A percentile compares a stretch with the other conserved stretches of the same genome.
Evolutionary conservation across 768 basidiomycete species (phyloP).

Genomic region (Suillus subaureus): DNA sequence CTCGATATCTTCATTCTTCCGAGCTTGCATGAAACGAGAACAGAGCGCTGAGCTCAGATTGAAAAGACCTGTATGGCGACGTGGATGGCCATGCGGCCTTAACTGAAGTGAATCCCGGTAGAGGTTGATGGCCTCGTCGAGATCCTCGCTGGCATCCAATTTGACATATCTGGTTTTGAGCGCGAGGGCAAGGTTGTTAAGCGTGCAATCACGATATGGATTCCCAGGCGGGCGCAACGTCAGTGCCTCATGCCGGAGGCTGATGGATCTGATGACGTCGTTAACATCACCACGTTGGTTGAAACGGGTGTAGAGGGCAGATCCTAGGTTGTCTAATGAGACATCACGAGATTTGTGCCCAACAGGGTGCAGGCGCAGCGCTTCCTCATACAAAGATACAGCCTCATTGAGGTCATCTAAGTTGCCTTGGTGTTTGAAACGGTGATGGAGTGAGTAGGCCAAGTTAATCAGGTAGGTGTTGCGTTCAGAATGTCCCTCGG

Average conservation of each 20-base stretch:
- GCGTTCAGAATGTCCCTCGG: not conserved
- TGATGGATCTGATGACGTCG: not conserved
- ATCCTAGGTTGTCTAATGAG: not conserved
- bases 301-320: not conserved
- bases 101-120: not conserved
- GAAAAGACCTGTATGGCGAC: not conserved
- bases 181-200: not conserved
- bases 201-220: not conserved
- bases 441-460: rapidly evolving
- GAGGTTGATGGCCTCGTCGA: not conserved
- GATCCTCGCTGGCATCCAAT: not conserved
- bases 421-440: not conserved
- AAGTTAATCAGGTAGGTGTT: not conserved
- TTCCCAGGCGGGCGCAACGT: not conserved
- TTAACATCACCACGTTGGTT: not conserved
- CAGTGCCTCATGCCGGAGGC: not conserved
- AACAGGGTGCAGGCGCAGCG: not conserved
- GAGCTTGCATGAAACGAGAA: not conserved
- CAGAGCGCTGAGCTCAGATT: not conserved
- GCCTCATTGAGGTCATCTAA: not conserved
- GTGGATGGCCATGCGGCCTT: not conserved
- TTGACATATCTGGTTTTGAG: not conserved
- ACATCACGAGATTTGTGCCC: not conserved
- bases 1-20: not conserved
- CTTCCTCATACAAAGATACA: not conserved